phyloP scores from a whole-genome alignment of 2,329 filamentous ascomycete species.

The Pezicula neosporulosa region DNA sequence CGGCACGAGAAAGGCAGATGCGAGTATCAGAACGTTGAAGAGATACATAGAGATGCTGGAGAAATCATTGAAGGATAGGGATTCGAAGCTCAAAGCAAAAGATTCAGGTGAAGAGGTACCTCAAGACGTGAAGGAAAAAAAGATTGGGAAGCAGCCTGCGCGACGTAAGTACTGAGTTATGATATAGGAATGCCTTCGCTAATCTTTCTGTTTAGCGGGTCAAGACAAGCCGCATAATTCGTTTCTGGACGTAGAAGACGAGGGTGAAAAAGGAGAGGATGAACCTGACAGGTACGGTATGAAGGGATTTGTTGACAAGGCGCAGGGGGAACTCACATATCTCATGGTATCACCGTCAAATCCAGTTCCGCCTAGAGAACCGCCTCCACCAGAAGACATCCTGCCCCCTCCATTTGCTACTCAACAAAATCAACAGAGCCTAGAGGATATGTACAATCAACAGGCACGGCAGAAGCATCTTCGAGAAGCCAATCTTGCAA shows the following conservation, averaged over 20 bases:
- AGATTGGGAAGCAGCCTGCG: slow-evolving; percentile 50
- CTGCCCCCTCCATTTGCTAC: slow-evolving; percentile 46
- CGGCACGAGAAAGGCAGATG: slow-evolving; percentile 80
- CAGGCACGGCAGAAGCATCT: slow-evolving; percentile 52
- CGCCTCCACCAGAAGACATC: slow-evolving; percentile 58
- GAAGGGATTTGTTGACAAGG: slow-evolving; percentile 62
- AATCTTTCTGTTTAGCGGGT: slow-evolving; percentile 7
- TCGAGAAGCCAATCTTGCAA: slow-evolving; percentile 45
- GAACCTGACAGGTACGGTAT: slow-evolving; percentile 47
- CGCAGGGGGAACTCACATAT: slow-evolving; percentile 62
- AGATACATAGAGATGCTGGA: slow-evolving; percentile 90
- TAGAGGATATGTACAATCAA: slow-evolving; percentile 28
- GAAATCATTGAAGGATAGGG: slow-evolving; percentile 80
- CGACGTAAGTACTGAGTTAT: slow-evolving; percentile 40
- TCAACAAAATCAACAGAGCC: slow-evolving; percentile 32
- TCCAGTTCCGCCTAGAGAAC: slow-evolving; percentile 61
- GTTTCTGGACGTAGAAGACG: slow-evolving; percentile 41
- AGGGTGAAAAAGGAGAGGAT: slow-evolving; percentile 30
- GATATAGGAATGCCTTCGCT: neutral
- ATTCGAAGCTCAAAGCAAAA: slow-evolving; percentile 62
- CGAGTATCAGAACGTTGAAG: slow-evolving; percentile 82
- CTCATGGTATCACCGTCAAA: slow-evolving; percentile 66
- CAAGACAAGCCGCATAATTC: slow-evolving; percentile 26
- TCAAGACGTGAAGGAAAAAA: slow-evolving; percentile 40
- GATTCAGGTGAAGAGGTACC: slow-evolving; percentile 33